These are phyloP conservation scores for Claviceps pusilla DNA, from an alignment of 2,329 filamentous ascomycete species.

Conservation along the genomic window DNA sequence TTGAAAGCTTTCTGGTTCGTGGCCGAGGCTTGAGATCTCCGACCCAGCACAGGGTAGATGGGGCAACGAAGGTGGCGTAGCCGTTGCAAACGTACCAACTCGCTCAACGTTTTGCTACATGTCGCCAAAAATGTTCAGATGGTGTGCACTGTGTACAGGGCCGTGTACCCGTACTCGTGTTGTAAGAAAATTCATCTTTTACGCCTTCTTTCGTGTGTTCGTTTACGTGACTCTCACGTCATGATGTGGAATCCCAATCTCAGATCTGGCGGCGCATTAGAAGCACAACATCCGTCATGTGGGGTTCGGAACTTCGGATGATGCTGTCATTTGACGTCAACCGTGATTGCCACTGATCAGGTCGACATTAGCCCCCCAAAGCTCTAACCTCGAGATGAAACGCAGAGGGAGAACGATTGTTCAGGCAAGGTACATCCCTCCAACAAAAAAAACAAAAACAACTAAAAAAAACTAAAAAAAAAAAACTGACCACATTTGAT, in stretches of 20 bases:
- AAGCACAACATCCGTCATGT: background rate
- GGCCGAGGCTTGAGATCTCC: background rate
- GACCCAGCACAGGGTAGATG: background rate
- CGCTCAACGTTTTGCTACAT: background rate
- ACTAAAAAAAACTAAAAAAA: background rate
- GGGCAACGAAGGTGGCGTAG: background rate
- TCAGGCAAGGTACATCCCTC: too few relatives aligned
- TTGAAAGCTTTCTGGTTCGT: too few relatives aligned
- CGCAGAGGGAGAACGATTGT: too few relatives aligned
- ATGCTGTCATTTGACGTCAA: conserved; percentile 4
- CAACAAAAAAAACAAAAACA: background rate
- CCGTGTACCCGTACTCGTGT: too few relatives aligned
- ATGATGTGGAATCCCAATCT: background rate
- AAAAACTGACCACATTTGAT: conserved; percentile 13
- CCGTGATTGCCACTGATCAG: background rate
- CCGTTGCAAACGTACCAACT: background rate
- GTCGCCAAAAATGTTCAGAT: background rate
- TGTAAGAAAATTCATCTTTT: background rate
- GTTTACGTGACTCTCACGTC: background rate
- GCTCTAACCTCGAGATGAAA: background rate
- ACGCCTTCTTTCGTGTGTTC: background rate
- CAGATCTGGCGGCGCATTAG: background rate
- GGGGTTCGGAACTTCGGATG: background rate
- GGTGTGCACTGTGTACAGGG: too few relatives aligned
- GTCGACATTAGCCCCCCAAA: background rate